phyloP scores from a whole-genome alignment of 108 stramenopile genomes.

The Skeletonema tropicum region DNA sequence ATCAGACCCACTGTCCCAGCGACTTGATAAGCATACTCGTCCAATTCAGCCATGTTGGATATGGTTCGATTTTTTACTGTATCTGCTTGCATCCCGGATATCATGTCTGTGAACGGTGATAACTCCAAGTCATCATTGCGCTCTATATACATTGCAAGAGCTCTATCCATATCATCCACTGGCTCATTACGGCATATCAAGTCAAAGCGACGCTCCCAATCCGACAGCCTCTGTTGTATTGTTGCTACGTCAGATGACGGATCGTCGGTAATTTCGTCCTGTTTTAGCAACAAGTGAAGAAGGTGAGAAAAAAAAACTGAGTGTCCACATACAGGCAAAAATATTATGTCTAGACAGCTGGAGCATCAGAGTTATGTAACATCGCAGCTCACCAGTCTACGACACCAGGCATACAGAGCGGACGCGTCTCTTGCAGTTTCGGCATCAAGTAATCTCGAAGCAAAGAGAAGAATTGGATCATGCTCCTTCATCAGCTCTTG shows the following conservation, averaged over 20 bases:
- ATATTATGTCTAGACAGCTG: no score
- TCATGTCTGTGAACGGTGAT: slow-evolving; percentile 33
- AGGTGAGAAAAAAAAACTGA: background rate
- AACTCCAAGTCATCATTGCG: slow-evolving; percentile 8
- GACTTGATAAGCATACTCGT: slow-evolving; percentile 39
- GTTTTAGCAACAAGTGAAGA: no score
- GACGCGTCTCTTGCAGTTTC: slow-evolving; percentile 12
- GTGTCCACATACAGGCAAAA: background rate
- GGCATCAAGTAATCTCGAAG: background rate
- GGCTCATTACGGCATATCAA: slow-evolving; percentile 2
- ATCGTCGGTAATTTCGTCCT: slow-evolving; percentile 27
- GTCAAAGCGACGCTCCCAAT: slow-evolving; percentile 9
- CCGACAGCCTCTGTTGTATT: slow-evolving; percentile 7
- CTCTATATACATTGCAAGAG: slow-evolving; percentile 7
- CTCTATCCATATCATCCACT: slow-evolving; percentile 20
- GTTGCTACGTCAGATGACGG: slow-evolving; percentile 8
- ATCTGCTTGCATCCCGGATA: slow-evolving; percentile 30
- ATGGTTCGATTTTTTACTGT: slow-evolving; percentile 18
- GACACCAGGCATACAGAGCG: slow-evolving; percentile 37
- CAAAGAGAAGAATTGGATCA: slow-evolving; percentile 29
- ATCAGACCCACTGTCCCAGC: slow-evolving; percentile 39
- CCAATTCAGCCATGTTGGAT: slow-evolving; percentile 28
- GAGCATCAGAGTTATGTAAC: background rate
- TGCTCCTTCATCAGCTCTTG: slow-evolving; percentile 17
- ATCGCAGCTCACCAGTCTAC: slow-evolving; percentile 3